Evolutionary conservation across 768 basidiomycete genomes (phyloP).

Genomic region (Clitopilus hobsonii): DNA sequence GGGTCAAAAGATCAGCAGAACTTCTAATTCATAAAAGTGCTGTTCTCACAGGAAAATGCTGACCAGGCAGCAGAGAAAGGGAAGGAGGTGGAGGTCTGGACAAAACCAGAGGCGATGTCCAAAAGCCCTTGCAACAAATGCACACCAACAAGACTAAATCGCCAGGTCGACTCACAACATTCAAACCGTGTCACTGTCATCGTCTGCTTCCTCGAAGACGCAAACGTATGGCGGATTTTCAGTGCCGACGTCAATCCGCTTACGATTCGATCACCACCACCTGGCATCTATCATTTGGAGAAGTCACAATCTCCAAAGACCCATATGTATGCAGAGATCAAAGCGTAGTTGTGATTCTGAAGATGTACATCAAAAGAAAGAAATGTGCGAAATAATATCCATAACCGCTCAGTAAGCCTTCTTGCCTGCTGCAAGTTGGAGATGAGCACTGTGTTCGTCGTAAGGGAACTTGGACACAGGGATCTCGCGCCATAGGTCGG

Average conservation of each 20-base stretch:
- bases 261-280: neutral
- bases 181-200: neutral
- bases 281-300: neutral
- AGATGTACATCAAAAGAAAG: conserved; percentile 9
- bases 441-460: conserved; percentile 93
- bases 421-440: conserved; percentile 80
- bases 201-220: neutral
- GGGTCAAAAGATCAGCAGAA: neutral
- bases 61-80: conserved; percentile 8
- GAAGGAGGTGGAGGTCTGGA: neutral
- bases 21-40: neutral
- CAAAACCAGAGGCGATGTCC: conserved; percentile 4
- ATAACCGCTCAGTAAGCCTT: conserved; percentile 49
- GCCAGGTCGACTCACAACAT: neutral
- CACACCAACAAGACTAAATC: neutral
- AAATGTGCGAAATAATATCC: conserved; percentile 9
- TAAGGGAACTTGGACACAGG: conserved; percentile 85
- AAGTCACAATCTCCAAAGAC: neutral
- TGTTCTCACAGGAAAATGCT: neutral
- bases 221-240: neutral
- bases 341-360: conserved; percentile 3
- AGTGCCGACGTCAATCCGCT: neutral
- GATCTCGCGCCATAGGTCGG: conserved; percentile 96
- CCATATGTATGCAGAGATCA: neutral
- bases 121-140: neutral